phyloP scores from a whole-genome alignment of 768 basidiomycete genomes.

The Phallus indusiatus region DNA sequence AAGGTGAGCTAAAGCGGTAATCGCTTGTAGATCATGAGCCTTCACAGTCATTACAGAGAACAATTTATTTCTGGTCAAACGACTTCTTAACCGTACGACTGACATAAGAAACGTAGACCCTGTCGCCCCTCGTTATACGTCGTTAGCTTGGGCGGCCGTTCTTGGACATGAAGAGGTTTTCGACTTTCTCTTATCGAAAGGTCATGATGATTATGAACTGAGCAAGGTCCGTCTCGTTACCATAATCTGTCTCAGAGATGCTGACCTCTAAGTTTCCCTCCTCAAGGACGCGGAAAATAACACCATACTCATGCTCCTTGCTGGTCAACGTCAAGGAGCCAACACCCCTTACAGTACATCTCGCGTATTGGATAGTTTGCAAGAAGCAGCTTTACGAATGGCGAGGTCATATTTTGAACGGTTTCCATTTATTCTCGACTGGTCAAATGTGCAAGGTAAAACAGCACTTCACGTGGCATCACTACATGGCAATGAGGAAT shows the following conservation, averaged over 20 bases:
- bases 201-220: conserved; percentile 90
- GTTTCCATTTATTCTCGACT: conserved; percentile 80
- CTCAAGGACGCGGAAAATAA: conserved; percentile 83
- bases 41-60: conserved; percentile 53
- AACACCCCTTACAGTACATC: conserved; percentile 38
- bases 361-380: conserved; percentile 47
- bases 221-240: conserved; percentile 58
- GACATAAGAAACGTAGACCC: conserved; percentile 91
- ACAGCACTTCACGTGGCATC: conserved; percentile 86
- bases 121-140: conserved; percentile 66
- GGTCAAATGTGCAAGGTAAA: conserved; percentile 85
- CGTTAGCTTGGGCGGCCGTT: conserved; percentile 85
- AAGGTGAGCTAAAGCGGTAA: conserved; percentile 36
- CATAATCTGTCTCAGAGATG: background rate
- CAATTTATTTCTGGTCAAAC: conserved; percentile 86
- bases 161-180: conserved; percentile 89
- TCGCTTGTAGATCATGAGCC: background rate
- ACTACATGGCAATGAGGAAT: conserved; percentile 80
- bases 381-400: conserved; percentile 75
- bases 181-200: conserved; percentile 75
- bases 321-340: conserved; percentile 52
- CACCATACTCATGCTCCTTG: conserved; percentile 89
- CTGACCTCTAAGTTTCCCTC: background rate
- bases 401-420: conserved; percentile 79
- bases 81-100: conserved; percentile 65